Evolutionary conservation across 768 basidiomycete species (phyloP).

Genomic region (Hortiboletus flavorubellus): DNA sequence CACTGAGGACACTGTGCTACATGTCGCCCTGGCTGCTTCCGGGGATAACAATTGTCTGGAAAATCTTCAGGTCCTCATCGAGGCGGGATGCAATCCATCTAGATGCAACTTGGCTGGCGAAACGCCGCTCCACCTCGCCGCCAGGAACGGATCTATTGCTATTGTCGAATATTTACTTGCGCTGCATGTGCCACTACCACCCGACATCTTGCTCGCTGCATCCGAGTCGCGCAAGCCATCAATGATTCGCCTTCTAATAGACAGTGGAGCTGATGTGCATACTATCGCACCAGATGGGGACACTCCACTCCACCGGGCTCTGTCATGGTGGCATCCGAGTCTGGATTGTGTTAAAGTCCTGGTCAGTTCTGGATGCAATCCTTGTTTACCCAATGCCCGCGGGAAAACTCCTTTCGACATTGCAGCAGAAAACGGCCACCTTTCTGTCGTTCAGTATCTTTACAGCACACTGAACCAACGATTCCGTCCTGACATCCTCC

Average conservation of each 20-base stretch:
- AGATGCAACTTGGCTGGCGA: background rate
- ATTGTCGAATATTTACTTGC: background rate
- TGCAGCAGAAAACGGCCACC: background rate
- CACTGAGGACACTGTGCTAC: slow-evolving; percentile 2
- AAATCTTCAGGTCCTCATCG: background rate
- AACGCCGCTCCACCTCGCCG: background rate
- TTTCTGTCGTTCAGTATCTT: background rate
- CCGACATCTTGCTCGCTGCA: background rate
- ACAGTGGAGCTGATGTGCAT: background rate
- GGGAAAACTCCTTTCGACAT: background rate
- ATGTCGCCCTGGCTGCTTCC: background rate
- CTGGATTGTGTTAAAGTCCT: background rate
- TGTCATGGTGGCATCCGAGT: background rate
- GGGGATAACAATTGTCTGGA: no score
- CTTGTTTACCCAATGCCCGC: background rate
- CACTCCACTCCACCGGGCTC: background rate
- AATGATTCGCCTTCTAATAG: background rate
- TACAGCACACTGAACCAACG: background rate
- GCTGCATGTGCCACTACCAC: background rate
- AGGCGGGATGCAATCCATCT: slow-evolving; percentile 8
- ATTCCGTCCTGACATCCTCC: background rate
- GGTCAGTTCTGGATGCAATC: background rate
- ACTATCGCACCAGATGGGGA: background rate
- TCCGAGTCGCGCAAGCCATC: background rate
- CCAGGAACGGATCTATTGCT: background rate